Evolutionary conservation across 2,329 filamentous ascomycete species (phyloP), one percentile per base, ranked within the genome.

Genomic region (Calonectria ilicicola): DNA sequence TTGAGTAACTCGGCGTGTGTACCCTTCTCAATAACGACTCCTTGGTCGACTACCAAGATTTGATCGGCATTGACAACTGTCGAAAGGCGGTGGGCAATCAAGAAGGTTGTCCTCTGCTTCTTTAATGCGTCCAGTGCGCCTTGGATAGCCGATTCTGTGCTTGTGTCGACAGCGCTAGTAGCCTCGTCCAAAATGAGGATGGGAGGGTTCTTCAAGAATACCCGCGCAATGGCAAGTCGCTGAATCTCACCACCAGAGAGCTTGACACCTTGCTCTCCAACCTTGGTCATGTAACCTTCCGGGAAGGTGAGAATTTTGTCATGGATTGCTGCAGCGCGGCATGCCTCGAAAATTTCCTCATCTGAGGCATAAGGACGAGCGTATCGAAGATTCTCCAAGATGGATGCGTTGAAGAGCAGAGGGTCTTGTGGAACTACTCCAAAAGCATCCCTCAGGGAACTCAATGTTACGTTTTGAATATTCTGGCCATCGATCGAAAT

Each of bases 351-450:
- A 58, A 92, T 87, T 35, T 93, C 89, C 8, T 87, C 87, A 51
- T 93, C 89, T 0, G 89, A 91, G 1, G 91, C 91, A n/a, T 88
- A 86, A 2, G 90, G 87, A 14, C 88, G 87, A 2, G 90, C 91
- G 80, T 93, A 94, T 2, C 87, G 87, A 27, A 94, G 84, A 77
- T 94, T 94, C 21, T 93, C 88, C 78, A 91, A 87, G 49, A 94
- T 88, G 1, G 90, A 89, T 38, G 88, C 87, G 78, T 93, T 92
- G 84, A 94, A 93, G 10, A 94, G 84, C 0, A 88, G 84, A 0
- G 91, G 89, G 72, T 92, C 90, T 81, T 94, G 90, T 3, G 92
- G 92, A 0, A 93, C 92, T 15, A 93, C 86, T 23, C 91, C 91
- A 29, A 94, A 87, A 3, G 86, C 84, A 23, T 90, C 86, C 12